phyloP scores from a whole-genome alignment of 148 eudicot species.

The Mesembryanthemum crystallinum region DNA sequence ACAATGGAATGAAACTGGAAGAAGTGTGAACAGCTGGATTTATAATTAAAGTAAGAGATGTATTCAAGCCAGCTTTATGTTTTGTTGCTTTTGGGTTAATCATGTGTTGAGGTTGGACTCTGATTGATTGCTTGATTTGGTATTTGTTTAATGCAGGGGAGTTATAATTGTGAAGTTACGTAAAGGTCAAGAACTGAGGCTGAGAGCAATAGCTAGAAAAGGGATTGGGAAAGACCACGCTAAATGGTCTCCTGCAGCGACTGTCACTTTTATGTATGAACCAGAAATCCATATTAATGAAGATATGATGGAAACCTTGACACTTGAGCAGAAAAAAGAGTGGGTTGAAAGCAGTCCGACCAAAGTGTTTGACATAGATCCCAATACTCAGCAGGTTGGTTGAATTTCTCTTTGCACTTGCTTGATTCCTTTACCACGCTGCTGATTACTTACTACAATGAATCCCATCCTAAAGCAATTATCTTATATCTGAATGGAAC shows the following conservation, averaged over 20 bases:
- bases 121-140: not conserved
- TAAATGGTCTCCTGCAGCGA: constrained; percentile 99
- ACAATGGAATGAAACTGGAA: not conserved
- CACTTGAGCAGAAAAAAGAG: constrained; percentile 71
- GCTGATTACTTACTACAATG: not conserved
- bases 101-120: not conserved
- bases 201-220: constrained; percentile 96
- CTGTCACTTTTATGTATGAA: constrained; percentile 97
- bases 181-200: constrained; percentile 87
- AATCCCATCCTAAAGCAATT: not conserved
- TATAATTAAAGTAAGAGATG: not conserved
- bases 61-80: not conserved
- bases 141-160: constrained; percentile 53
- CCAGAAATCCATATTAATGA: constrained; percentile 89
- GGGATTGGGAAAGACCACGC: constrained; percentile 99
- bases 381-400: constrained; percentile 71
- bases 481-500: not conserved
- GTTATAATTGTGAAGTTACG: constrained; percentile 93
- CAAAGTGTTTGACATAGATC: constrained; percentile 83
- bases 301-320: constrained; percentile 74
- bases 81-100: not conserved
- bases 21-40: not conserved
- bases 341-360: constrained; percentile 94
- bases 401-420: constrained; percentile 3
- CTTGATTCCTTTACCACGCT: not conserved